Conservation (phyloP, 2,329 filamentous ascomycete species). For the Cladosporium sp. region DNA sequence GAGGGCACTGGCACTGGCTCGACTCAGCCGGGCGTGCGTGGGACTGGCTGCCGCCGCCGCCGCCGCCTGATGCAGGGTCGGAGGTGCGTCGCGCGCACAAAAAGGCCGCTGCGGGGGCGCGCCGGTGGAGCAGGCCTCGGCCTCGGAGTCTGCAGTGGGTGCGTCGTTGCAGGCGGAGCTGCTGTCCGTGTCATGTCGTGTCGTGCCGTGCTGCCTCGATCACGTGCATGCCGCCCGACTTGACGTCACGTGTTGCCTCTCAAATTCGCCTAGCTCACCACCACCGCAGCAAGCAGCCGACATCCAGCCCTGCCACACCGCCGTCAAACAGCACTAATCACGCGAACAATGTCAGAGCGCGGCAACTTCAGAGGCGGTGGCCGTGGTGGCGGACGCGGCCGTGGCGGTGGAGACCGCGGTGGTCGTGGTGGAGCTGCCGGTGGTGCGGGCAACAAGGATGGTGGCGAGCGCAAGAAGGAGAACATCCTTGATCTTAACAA, state of each 20-base stretch:
- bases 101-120: no score
- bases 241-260: not conserved
- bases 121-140: not conserved
- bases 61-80: not conserved
- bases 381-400: conserved; percentile 33
- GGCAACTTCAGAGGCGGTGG: conserved; percentile 46
- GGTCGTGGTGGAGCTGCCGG: conserved; percentile 37
- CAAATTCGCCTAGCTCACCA: not conserved
- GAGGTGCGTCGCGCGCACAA: not conserved
- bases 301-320: not conserved
- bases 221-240: not conserved
- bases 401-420: conserved; percentile 34
- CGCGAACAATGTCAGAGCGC: conserved; percentile 50
- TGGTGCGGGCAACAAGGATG: conserved; percentile 28
- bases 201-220: not conserved
- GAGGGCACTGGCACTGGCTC: not conserved
- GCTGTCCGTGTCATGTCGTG: not conserved
- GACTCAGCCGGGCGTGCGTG: not conserved
- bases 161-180: not conserved
- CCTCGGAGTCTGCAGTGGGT: not conserved
- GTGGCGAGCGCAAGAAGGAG: conserved; percentile 77
- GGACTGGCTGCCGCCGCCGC: not conserved
- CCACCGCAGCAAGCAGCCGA: not conserved
- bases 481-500: conserved; percentile 94
- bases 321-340: not conserved